Percentiles rank a stretch among this genome's conserved stretches.
Evolutionary conservation across 1,284 basidiomycete genomes (phyloP).

Genomic region (Ceratobasidium sp.): DNA sequence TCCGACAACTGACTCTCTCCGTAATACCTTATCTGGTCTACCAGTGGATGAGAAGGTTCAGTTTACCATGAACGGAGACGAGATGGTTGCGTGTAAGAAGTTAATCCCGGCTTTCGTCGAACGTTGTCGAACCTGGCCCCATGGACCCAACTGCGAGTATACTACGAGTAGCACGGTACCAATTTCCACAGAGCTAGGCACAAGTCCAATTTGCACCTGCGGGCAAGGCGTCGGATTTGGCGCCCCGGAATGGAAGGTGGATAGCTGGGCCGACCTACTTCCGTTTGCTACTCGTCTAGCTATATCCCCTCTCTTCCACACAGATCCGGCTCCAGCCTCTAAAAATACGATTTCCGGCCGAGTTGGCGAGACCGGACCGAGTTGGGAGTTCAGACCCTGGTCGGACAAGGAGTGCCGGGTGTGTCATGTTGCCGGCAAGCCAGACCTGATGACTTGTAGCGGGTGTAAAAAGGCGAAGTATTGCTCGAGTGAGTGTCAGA

Average conservation of each 20-base stretch:
- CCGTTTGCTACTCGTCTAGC: constrained; percentile 27
- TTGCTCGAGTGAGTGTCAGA: constrained; percentile 3
- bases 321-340: not conserved
- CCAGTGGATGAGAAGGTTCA: no score
- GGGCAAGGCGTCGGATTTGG: constrained; percentile 18
- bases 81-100: no score
- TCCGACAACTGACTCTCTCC: no score
- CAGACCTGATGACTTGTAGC: not conserved
- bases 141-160: constrained; percentile 28
- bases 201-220: constrained; percentile 17
- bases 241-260: not conserved
- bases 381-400: not conserved
- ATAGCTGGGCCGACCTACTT: not conserved
- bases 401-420: constrained; percentile 4
- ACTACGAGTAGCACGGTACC: not conserved
- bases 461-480: constrained; percentile 18
- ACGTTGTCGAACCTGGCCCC: constrained; percentile 22
- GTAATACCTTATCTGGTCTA: no score
- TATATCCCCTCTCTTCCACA: constrained; percentile 6
- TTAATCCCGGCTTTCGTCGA: constrained; percentile 30
- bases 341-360: not conserved
- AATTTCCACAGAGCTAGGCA: not conserved
- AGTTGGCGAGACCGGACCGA: not conserved
- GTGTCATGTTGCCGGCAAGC: constrained; percentile 6
- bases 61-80: no score